Evolutionary conservation across 139 green algal genomes (phyloP).

Genomic region (Tetraselmis chui): DNA sequence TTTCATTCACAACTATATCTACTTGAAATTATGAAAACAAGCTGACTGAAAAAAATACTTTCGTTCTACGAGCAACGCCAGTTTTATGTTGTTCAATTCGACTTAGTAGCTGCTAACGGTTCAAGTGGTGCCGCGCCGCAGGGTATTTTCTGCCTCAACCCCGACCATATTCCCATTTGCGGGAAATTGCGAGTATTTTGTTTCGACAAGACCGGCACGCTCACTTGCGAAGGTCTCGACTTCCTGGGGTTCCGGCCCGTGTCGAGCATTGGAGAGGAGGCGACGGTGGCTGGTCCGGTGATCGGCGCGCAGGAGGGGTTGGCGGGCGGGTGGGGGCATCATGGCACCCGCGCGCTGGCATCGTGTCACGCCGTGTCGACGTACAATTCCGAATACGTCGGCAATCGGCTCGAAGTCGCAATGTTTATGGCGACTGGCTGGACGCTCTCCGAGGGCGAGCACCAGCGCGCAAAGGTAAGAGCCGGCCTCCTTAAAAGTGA

Average conservation of each 20-base stretch:
- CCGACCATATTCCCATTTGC: constrained; percentile 5
- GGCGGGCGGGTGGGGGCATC: neutral
- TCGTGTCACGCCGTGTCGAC: constrained; percentile 9
- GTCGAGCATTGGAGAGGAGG: neutral
- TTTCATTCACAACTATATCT: too few relatives aligned
- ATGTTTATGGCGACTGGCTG: constrained; percentile 17
- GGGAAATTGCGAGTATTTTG: constrained; percentile 11
- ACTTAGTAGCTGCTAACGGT: too few relatives aligned
- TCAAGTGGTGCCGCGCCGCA: too few relatives aligned
- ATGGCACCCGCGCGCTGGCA: constrained; percentile 1
- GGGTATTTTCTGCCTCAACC: constrained; percentile 13
- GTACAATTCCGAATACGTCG: neutral
- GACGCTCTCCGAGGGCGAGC: neutral
- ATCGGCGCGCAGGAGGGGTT: neutral
- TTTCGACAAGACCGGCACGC: constrained; percentile 22
- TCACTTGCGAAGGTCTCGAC: constrained; percentile 14
- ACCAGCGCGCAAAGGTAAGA: neutral
- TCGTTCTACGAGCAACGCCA: too few relatives aligned
- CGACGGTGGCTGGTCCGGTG: constrained; percentile 1
- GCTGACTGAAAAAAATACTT: too few relatives aligned
- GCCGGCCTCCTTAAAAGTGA: too few relatives aligned
- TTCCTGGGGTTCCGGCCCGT: constrained; percentile 15
- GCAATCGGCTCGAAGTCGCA: constrained; percentile 9
- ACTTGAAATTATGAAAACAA: too few relatives aligned
- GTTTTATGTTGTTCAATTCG: too few relatives aligned